Base-by-base conservation (phyloP, 2,329 filamentous ascomycete species). In the Pseudocercospora crystallina region DNA sequence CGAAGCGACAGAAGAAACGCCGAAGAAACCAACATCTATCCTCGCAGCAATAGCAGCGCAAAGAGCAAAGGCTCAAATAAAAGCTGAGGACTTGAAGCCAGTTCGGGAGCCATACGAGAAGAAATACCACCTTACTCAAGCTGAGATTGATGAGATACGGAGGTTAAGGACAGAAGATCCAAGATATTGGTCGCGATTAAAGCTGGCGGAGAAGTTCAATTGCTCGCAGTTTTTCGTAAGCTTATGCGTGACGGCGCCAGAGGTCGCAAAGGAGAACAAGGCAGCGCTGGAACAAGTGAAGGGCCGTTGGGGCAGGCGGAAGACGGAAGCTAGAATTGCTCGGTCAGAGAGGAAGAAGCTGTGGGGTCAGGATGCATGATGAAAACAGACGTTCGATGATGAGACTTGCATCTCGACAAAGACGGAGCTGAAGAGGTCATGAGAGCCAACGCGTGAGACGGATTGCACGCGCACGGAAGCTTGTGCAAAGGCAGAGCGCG, bases 161-260 rank as follows among this genome's bases (percentile, higher is more conserved):
- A 62, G 62, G 35, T 70, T 87, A 46, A 72, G 84, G 40, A 61
- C 66, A 29, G 70, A 71, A 50, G 79, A 86, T 58, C 82, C 83
- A 5, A 70, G 75, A 55, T 71, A 71, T 51, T 86, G 83, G 82
- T 85, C 80, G 40, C 67, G 81, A 39, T 73, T 74, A 49, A 76
- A 74, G 61, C 65, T 87, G 57, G 82, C 84, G 34, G 78, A 82
- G 66, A 80, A 78, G 63, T 87, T 84, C 64, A 76, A 79, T 5
- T 86, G 83, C 68, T 82, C 76, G 49, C 74, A 79, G 50, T 77
- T 85, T 44, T 86, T 86, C 58, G 77, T 85, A 39, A 78, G 78
- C 8, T 73, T 84, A 72, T 79, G 83, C 48, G 79, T 76, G 44
- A 73, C 78, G 56, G 79, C 78, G 29, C 77, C 77, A 53, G 60